A percentile compares a stretch with the other conserved stretches of the same genome.
Conservation (phyloP, 371 early-diverging fungal genomes). For the Mucor mucedo region DNA sequence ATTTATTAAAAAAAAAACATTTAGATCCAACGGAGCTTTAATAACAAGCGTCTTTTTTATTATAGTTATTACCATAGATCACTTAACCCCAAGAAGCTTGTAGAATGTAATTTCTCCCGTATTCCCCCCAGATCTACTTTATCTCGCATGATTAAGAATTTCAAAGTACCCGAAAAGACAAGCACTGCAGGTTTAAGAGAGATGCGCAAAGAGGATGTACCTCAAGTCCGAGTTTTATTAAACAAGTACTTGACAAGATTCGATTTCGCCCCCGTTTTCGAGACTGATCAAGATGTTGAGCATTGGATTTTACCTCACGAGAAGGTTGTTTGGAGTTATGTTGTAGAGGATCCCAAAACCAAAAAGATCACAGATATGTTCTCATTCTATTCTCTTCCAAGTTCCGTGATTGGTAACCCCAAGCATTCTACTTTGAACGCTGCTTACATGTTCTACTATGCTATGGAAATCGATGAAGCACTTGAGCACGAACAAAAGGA, state of each 20-base stretch:
- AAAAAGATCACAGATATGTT: constrained; percentile 20
- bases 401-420: constrained; percentile 23
- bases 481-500: too few species aligned
- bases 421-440: constrained; percentile 82
- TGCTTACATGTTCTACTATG: constrained; percentile 95
- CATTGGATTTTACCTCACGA: constrained; percentile 91
- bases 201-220: constrained; percentile 80
- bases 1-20: neutral
- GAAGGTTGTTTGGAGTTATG: constrained; percentile 51
- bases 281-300: constrained; percentile 82
- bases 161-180: constrained; percentile 72
- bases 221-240: constrained; percentile 71
- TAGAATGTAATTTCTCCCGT: constrained; percentile 91
- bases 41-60: neutral
- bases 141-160: constrained; percentile 73
- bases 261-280: constrained; percentile 76
- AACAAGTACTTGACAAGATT: constrained; percentile 74
- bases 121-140: constrained; percentile 77
- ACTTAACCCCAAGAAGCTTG: constrained; percentile 91
- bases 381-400: constrained; percentile 24
- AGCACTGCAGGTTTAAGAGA: constrained; percentile 75
- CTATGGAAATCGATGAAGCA: neutral
- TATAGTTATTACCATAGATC: constrained; percentile 91
- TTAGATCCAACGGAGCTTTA: neutral
- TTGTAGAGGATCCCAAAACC: constrained; percentile 12